Evolutionary conservation across 805 yeast species (phyloP), one percentile per base, ranked within the genome.

Genomic region (Yamadazyma sp.): DNA sequence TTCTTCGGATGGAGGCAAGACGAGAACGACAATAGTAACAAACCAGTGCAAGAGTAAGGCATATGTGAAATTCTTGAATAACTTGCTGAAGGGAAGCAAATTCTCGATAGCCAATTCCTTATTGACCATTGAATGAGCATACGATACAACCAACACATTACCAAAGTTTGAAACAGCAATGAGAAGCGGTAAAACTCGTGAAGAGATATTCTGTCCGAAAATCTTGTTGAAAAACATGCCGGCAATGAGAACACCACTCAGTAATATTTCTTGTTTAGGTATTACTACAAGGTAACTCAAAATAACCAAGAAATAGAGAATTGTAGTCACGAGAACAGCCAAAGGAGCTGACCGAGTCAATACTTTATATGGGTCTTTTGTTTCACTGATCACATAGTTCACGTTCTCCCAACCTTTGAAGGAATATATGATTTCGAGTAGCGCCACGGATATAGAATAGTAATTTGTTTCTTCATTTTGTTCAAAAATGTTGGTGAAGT

Each of bases 321-420:
- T 45, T 8, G 82, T 75, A 9, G 79, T 77, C 11, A 72, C 47
- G 1, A 69, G 47, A 9, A 80, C 77, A 3, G 84, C 80, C 13
- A 73, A 50, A 0, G 84, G 80, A 1, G 84, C 85, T 0, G 83
- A 80, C 3, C 75, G 59, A n/a, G 73, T 70, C 37, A 79, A 63
- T 0, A 82, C 79, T 21, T 70, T 66, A 28, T 69, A 67, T 0
- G 86, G 86, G 45, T 78, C 67, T 12, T 66, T 64, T 28, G 80
- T 70, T 47, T 80, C 85, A 42, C 73, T 71, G 35, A 80, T 57
- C 1, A 80, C 86, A 46, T 77, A 73, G 50, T 80, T 80, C 28
- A 80, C 81, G 46, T 80, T 80, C 46, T 80, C 85, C 84, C 85
- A 80, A 4, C 86, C 86, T 42, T 79, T 74, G 56, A 78, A 80